Base-by-base conservation (phyloP, 306 rosid genomes). In the Vigna hirtella region DNA sequence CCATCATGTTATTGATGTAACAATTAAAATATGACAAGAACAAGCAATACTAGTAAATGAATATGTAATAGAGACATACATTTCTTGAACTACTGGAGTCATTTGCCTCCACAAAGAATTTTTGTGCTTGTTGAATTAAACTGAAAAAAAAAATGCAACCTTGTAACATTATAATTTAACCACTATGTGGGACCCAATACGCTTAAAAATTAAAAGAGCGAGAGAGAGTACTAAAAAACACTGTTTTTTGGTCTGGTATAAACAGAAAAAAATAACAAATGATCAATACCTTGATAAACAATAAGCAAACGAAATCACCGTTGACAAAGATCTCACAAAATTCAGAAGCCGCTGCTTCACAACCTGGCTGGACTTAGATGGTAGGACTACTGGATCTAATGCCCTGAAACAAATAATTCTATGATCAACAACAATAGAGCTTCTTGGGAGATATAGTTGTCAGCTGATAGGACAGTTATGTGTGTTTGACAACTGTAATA, bases 81-180 rank as follows among this genome's bases (percentile, higher is more conserved):
- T 88, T 90, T 90, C 97, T 90, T 76, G 97, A 59, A 83, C 89
- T 93, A 87, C 83, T 80, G 24, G 91, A 86, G 78, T 95, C 96
- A 83, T 86, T 87, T 71, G 91, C 85, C 88, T 91, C 98, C 75
- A 72, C 50, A 72, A 91, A 83, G 80, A 88, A 87, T 67, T 91
- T 96, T 79, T 96, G 97, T 45, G 82, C 93, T 83, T 88, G 97
- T 84, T 93, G 99, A 88, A 91, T 90, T 84, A 93, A 85, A 90
- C 99, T 96, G 97, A 85, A 86, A 81, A 68, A 78, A 83, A 68
- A 81, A 72, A 69, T 26, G 78, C 66, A 56, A 61, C 77, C 67
- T 55, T 16, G 49, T 57, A 73, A 76, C 68, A 34, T 66, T 79
- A 84, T 50, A 75, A 34, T 82, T 70, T 28, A 43, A 78, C 65